Evolutionary conservation across 352 stramenopile species (phyloP), one percentile per base, ranked within the genome.

Genomic region (Pythium plurisporium): DNA sequence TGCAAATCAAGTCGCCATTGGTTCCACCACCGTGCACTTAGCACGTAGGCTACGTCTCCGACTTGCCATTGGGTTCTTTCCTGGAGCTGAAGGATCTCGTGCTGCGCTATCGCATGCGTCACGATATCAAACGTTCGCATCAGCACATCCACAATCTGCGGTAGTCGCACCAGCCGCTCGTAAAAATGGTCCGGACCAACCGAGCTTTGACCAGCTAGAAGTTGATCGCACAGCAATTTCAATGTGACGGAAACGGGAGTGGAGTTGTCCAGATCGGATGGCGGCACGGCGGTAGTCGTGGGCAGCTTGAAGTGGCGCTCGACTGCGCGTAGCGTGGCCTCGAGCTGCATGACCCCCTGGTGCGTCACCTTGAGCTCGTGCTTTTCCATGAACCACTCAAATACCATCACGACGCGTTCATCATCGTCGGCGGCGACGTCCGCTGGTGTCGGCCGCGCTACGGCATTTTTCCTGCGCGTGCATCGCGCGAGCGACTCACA

Each of bases 111-210:
- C 17, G 80, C 37, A 2, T 72, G 42, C 11, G 53, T 53, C 15
- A 89, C 57, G 23, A 91, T 62, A 17, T 81, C 74, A 50, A 91
- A 89, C 14, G 82, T 73, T 11, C 60, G 50, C 42, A 91, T 43
- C 14, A 91, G 36, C 34, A 82, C 58, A 17, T 70, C 62, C 9
- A 91, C 30, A 5, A 84, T 45, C 22, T 83, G 52, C 0, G 62
- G 73, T 0, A 70, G 40, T 23, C 67, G 63, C 6, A 65, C 19
- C 11, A 80, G 46, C 2, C 64, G 58, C 11, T 66, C 53, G 34
- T 59, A 62, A 30, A 80, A 80, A 10, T 63, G 55, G 6, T 65
- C 47, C 2, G 66, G 49, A 6, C 57, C 53, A 4, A 74, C 58
- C 0, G 56, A 46, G 0, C 38, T 33, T 3, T 69, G 59, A 1